Base-by-base conservation (phyloP, 2,329 filamentous ascomycete species). In the Colletotrichum neosansevieriae region DNA sequence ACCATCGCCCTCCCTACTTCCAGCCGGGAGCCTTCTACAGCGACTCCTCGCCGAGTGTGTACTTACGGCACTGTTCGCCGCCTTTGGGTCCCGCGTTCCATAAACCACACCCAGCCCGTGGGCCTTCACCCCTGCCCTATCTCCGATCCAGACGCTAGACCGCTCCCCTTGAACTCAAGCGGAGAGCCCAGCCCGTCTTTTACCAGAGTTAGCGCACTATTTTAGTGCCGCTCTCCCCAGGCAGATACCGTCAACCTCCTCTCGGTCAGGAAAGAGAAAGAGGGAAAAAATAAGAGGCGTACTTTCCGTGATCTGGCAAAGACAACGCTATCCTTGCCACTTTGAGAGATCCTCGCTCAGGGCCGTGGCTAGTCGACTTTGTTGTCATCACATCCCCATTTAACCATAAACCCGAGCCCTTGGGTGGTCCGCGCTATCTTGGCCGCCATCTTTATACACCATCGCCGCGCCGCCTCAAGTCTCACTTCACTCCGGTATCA, bases 201-300 rank as follows among this genome's bases (percentile, higher is more conserved):
- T 63, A 40, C 63, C 63, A 21, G 57, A 53, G 49, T 58, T 71
- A 71, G 70, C 70, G 70, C 67, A 64, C 70, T 71, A 71, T 71
- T 71, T 71, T 71, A 71, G 70, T 71, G 68, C 57, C 67, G 63
- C 63, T 65, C 60, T 71, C 70, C 70, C 70, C 70, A 71, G 67
- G 63, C 70, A 60, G n/a, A 40, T 61, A 63, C 66, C 61, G 40
- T 57, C 65, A 58, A 69, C 60, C 60, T 61, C 49, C 51, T 32
- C 59, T 66, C 60, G 42, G 58, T 54, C 65, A 60, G 50, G 56
- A 49, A 54, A 68, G 61, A 67, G 47, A 44, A 24, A 58, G 11
- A 38, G 59, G 34, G 50, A 49, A 49, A 68, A 53, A 54, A 65
- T 42, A 59, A 68, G 61, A 68, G 65, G 65, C 66, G 60, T 61